Base-by-base conservation (phyloP, 2,329 filamentous ascomycete species). In the Myriosclerotinia scirpicola region DNA sequence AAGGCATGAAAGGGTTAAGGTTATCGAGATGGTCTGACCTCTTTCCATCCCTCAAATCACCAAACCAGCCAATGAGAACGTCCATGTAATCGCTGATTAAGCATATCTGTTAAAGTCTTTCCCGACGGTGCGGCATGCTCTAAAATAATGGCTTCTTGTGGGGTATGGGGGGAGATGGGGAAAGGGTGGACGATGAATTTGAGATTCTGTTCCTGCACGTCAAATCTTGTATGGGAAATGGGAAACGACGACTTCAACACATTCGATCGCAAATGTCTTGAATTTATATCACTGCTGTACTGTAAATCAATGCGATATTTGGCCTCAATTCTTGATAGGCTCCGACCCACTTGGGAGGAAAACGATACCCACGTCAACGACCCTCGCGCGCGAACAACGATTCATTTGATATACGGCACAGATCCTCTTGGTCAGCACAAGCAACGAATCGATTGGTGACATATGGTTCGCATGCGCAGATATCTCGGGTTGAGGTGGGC, bases 91-190 rank as follows among this genome's bases (percentile, higher is more conserved):
- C 15, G n/a, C 36, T 65, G 60, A 65, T 20, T 60, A 53, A 65
- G 44, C 44, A 8, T 3, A 3, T 6, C 12, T 17, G 54, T 9
- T 34, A 60, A 60, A 36, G 26, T 38, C 36, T 65, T 61, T 52
- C 34, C 56, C 64, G 44, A 20, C 40, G 12, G 22, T 40, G 14
- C 26, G n/a, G 46, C 11, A 15, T 42, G 40, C 11, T 14, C 15
- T 12, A 12, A 42, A 7, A 9, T n/a, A 20, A 7, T 48, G 44
- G 44, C 44, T 22, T 64, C 38, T 67, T 67, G 60, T 67, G 59
- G 65, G 65, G 65, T 67, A 64, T 56, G 52, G 59, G 65, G 52
- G 46, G 52, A 56, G 11, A 34, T 15, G 22, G 14, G n/a, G 20
- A 54, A 20, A 26, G 3, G 26, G 26, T 26, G 26, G 26, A 26